Evolutionary conservation across 768 basidiomycete species (phyloP).

Genomic region (Lentinula sp.): DNA sequence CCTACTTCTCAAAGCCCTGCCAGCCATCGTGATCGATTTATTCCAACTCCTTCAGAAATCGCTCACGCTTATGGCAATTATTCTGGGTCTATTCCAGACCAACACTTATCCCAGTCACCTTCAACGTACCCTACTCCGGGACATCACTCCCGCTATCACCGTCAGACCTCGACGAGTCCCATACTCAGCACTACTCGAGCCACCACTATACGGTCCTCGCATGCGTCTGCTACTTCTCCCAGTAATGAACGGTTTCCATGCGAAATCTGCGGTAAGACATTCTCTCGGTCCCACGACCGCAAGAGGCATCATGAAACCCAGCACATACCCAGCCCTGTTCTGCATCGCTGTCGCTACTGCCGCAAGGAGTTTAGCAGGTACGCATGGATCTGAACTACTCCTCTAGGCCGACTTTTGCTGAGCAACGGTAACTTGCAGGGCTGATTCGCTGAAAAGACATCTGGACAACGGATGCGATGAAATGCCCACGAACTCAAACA

Average conservation of each 20-base stretch:
- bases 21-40: slow-evolving; percentile 28
- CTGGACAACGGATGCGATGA: slow-evolving; percentile 63
- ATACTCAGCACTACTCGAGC: slow-evolving; percentile 8
- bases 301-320: slow-evolving; percentile 79
- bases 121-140: slow-evolving; percentile 11
- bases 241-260: slow-evolving; percentile 64
- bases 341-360: slow-evolving; percentile 69
- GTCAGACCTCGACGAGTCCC: slow-evolving; percentile 1
- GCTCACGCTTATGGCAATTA: slow-evolving; percentile 22
- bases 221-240: slow-evolving; percentile 30
- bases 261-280: slow-evolving; percentile 71
- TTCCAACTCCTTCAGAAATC: slow-evolving; percentile 44
- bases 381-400: slow-evolving; percentile 5
- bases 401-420: background rate
- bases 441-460: slow-evolving; percentile 68
- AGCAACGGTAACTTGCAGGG: background rate
- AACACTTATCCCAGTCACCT: slow-evolving; percentile 8
- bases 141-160: slow-evolving; percentile 6
- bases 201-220: slow-evolving; percentile 15
- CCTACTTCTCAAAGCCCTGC: slow-evolving; percentile 8
- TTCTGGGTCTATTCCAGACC: slow-evolving; percentile 19
- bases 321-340: slow-evolving; percentile 55
- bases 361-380: slow-evolving; percentile 74
- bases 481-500: background rate
- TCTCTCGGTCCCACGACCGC: slow-evolving; percentile 75